Evolutionary conservation across 345 rosid genomes (phyloP).

Genomic region (Kernera saxatilis): DNA sequence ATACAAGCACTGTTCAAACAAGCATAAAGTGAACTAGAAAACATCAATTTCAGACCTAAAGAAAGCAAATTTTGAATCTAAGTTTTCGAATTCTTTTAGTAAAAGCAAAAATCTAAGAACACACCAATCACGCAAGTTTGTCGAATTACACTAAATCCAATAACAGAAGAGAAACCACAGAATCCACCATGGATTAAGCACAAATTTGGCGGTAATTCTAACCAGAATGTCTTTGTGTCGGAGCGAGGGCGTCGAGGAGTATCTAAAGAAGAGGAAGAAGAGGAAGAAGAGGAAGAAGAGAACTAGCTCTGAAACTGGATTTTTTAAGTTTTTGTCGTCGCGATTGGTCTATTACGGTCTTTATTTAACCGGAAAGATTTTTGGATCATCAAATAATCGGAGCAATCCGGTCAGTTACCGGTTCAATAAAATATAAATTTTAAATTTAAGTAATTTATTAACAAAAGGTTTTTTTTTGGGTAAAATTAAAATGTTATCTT

Average conservation of each 20-base stretch:
- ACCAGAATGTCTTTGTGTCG: not conserved
- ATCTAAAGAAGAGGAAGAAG: not conserved
- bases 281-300: not conserved
- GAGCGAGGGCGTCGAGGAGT: not conserved
- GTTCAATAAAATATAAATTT: too few relatives aligned
- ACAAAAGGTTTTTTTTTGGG: too few relatives aligned
- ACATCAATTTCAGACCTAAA: slow-evolving; percentile 3
- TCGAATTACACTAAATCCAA: not conserved
- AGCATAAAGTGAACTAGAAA: not conserved
- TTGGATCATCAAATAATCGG: not conserved
- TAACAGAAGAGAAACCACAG: not conserved
- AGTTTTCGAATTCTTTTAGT: not conserved
- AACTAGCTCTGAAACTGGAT: not conserved
- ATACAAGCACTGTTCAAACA: not conserved
- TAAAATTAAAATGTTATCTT: too few relatives aligned
- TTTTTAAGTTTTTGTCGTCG: not conserved
- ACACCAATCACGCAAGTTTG: not conserved
- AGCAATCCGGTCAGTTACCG: not conserved
- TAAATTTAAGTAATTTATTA: too few relatives aligned
- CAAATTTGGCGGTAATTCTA: not conserved
- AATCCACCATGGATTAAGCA: not conserved
- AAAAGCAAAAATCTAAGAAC: not conserved
- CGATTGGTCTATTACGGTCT: not conserved
- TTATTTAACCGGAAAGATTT: not conserved
- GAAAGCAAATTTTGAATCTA: not conserved